Conservation (phyloP, 2,329 filamentous ascomycete genomes). For the Volutella citrinella region DNA sequence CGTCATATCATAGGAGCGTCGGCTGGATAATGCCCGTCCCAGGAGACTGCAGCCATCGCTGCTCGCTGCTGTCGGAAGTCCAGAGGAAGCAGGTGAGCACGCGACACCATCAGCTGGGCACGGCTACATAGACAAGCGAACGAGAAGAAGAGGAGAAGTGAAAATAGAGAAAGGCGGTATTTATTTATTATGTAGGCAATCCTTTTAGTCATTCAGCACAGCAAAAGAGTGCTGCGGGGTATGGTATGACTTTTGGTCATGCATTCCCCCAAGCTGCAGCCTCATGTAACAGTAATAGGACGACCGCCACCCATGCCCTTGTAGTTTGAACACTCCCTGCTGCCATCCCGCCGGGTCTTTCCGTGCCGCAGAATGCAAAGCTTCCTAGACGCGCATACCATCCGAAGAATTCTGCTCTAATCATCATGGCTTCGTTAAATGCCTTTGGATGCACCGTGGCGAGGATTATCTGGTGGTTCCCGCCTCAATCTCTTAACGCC, state of each 20-base stretch:
- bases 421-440: conserved; percentile 13
- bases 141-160: background rate
- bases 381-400: no score
- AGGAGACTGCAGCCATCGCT: no score
- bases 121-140: no score
- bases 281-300: conserved; percentile 25
- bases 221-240: conserved; percentile 17
- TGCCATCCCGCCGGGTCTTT: background rate
- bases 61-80: no score
- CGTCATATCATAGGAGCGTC: no score
- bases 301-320: conserved; percentile 15
- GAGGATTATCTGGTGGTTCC: no score
- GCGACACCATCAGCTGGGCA: no score
- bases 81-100: background rate
- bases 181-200: conserved; percentile 13
- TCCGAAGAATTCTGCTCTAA: conserved; percentile 5
- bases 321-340: no score
- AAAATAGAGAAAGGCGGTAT: conserved; percentile 3
- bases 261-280: conserved; percentile 22
- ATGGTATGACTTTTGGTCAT: conserved; percentile 20
- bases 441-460: conserved; percentile 2
- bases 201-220: conserved; percentile 8
- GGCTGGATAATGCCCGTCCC: no score
- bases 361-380: no score
- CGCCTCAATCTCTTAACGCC: no score